These are phyloP conservation scores for Stemphylium vesicarium DNA, from an alignment of 2,329 filamentous ascomycete species.

Conservation along the genomic window DNA sequence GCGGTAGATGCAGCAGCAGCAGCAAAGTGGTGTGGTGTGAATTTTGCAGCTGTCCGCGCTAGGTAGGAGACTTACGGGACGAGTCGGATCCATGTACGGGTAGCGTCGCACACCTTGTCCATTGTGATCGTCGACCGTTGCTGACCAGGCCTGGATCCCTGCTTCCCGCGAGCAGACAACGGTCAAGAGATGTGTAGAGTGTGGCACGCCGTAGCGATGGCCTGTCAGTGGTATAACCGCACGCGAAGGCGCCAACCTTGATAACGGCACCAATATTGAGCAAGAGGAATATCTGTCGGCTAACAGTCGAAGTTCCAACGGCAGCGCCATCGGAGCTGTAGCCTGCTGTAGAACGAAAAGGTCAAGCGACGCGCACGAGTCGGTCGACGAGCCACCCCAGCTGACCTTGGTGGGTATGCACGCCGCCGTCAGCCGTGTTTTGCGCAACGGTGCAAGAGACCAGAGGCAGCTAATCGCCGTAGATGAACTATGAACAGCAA, in stretches of 20 bases:
- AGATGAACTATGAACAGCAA: conserved; percentile 22
- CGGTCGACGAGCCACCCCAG: conserved; percentile 24
- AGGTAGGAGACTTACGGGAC: conserved; percentile 33
- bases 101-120: conserved; percentile 37
- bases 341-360: conserved; percentile 23
- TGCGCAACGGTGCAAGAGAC: conserved; percentile 21
- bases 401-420: conserved; percentile 41
- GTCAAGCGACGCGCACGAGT: conserved; percentile 14
- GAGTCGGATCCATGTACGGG: conserved; percentile 40
- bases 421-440: conserved; percentile 33
- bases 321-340: conserved; percentile 6
- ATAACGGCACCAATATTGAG: conserved; percentile 1
- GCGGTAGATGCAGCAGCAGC: conserved; percentile 21
- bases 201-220: conserved; percentile 1
- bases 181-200: conserved; percentile 18
- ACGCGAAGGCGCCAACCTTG: conserved; percentile 11
- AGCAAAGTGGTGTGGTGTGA: conserved; percentile 17
- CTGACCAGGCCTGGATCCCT: conserved; percentile 37
- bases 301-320: conserved; percentile 11
- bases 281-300: neutral
- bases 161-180: conserved; percentile 36
- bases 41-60: conserved; percentile 23
- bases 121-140: conserved; percentile 43
- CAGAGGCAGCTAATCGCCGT: conserved; percentile 11
- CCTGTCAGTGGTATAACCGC: conserved; percentile 5